Evolutionary conservation across 352 stramenopile genomes (phyloP).

Genomic region (Phytopythium boreale): DNA sequence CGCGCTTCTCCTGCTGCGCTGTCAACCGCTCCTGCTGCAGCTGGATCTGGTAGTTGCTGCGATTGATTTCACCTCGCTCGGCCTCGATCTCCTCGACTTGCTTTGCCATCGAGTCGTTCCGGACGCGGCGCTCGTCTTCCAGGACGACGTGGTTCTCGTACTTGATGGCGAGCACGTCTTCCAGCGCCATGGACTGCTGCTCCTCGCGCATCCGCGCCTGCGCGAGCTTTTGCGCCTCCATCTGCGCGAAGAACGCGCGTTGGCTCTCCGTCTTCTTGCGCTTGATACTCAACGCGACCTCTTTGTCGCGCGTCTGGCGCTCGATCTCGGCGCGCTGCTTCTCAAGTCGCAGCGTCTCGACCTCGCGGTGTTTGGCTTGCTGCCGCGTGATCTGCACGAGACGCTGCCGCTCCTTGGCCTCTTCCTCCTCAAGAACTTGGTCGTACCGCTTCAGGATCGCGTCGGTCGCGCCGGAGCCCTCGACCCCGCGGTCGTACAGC

Average conservation of each 20-base stretch:
- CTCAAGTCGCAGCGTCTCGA: conserved; percentile 22
- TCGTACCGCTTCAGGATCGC: conserved; percentile 47
- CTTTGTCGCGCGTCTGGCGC: conserved; percentile 29
- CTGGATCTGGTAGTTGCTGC: conserved; percentile 37
- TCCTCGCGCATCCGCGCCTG: conserved; percentile 40
- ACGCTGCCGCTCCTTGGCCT: conserved; percentile 5
- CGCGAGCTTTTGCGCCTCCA: conserved; percentile 49
- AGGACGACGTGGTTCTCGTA: conserved; percentile 28
- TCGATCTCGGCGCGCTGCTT: conserved; percentile 39
- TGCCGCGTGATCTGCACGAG: conserved; percentile 3
- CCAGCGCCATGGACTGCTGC: conserved; percentile 45
- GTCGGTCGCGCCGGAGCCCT: conserved; percentile 43
- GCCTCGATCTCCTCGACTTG: conserved; percentile 50
- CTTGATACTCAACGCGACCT: conserved; percentile 35
- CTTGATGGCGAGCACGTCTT: conserved; percentile 52
- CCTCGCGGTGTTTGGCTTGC: conserved; percentile 23
- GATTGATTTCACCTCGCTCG: conserved; percentile 44
- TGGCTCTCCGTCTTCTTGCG: conserved; percentile 41
- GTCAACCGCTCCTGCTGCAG: conserved; percentile 44
- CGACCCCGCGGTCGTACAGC: conserved; percentile 66
- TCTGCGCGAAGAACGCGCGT: conserved; percentile 52
- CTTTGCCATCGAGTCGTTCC: conserved; percentile 33
- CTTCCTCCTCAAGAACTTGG: conserved; percentile 34
- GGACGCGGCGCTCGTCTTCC: conserved; percentile 24
- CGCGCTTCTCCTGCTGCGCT: conserved; percentile 46